phyloP scores from a whole-genome alignment of 371 early-diverging fungal genomes.

The Circinella minor region DNA sequence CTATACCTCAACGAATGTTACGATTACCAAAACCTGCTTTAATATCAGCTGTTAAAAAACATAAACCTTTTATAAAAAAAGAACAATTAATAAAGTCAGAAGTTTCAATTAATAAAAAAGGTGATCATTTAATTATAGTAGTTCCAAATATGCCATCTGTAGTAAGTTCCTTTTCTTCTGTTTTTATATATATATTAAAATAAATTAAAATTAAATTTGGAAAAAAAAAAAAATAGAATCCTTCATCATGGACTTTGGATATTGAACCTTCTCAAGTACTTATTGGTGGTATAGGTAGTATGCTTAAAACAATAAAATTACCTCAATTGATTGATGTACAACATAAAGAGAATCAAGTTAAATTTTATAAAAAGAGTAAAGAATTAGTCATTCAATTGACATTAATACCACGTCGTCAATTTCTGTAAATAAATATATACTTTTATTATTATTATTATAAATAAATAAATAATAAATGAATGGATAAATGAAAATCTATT shows the following conservation, averaged over 20 bases:
- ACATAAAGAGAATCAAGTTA: slow-evolving; percentile 22
- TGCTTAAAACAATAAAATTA: slow-evolving; percentile 18
- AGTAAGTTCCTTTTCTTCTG: slow-evolving; percentile 24
- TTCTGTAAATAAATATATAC: slow-evolving; percentile 23
- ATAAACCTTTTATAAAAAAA: slow-evolving; percentile 5
- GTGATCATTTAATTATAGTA: slow-evolving; percentile 30
- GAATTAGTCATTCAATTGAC: slow-evolving; percentile 33
- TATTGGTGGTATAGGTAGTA: slow-evolving; percentile 18
- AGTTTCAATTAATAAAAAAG: slow-evolving; percentile 18
- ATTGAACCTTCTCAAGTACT: slow-evolving; percentile 36
- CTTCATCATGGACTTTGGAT: slow-evolving; percentile 33
- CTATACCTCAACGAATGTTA: slow-evolving; percentile 60
- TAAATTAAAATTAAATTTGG: too few species aligned
- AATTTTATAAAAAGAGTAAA: slow-evolving; percentile 32
- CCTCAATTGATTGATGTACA: slow-evolving; percentile 26
- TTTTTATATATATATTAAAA: background rate
- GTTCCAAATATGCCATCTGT: slow-evolving; percentile 38
- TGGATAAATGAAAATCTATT: background rate
- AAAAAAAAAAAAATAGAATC: too few species aligned
- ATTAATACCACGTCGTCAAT: slow-evolving; percentile 24
- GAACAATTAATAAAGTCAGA: slow-evolving; percentile 1
- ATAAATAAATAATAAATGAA: background rate
- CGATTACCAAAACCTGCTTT: slow-evolving; percentile 59
- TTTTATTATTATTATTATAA: slow-evolving; percentile 3
- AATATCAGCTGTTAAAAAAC: slow-evolving; percentile 39